Percentiles rank a stretch among this genome's conserved stretches.
Evolutionary conservation across 768 basidiomycete species (phyloP).

Genomic region (Ramaria sp.): DNA sequence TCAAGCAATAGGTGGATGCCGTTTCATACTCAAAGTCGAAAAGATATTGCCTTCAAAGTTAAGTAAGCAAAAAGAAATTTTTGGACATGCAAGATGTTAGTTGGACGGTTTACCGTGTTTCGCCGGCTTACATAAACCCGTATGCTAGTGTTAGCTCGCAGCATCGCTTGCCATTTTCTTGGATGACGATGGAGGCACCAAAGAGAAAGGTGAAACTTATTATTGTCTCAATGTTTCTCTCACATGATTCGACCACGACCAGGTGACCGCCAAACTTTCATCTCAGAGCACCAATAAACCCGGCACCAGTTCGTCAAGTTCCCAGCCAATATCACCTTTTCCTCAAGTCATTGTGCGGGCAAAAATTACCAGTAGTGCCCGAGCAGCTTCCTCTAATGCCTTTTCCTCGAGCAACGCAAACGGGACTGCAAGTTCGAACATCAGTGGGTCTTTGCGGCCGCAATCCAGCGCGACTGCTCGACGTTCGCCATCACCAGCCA

Average conservation of each 20-base stretch:
- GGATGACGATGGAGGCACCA: constrained; percentile 2
- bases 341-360: neutral
- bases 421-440: neutral
- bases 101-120: too few species aligned
- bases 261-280: constrained; percentile 5
- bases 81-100: too few species aligned
- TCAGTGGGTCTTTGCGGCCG: neutral
- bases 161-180: neutral
- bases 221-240: neutral
- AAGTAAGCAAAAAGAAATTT: too few species aligned
- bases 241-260: neutral
- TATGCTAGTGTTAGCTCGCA: neutral
- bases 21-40: too few species aligned
- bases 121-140: too few species aligned
- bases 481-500: constrained; percentile 9
- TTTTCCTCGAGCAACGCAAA: neutral
- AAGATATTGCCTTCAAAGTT: too few species aligned
- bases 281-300: neutral
- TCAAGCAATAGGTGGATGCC: too few species aligned
- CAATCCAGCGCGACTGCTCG: neutral
- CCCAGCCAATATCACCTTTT: neutral
- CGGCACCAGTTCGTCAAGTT: neutral
- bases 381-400: neutral
- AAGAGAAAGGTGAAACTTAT: constrained; percentile 2
- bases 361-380: constrained; percentile 7